Evolutionary conservation across 1,284 basidiomycete genomes (phyloP).

Genomic region (Tilletia horrida): DNA sequence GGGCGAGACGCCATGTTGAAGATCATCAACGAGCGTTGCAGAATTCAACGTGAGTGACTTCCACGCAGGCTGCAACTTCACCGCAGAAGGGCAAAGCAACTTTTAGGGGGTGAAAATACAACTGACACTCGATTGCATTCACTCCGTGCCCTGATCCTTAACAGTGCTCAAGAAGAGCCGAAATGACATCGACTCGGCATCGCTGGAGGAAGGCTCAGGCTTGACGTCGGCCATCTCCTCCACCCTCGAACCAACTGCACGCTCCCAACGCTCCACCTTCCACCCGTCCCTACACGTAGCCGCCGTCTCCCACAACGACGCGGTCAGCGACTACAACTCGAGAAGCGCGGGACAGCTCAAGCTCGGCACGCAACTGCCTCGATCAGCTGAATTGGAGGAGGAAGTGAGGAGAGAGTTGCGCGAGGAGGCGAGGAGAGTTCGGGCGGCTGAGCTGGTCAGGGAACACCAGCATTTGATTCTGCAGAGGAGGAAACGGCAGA

Average conservation of each 20-base stretch:
- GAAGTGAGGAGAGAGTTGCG: constrained; percentile 47
- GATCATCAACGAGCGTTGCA: constrained; percentile 87
- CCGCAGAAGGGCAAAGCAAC: no score
- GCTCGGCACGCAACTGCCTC: constrained; percentile 45
- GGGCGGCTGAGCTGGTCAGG: constrained; percentile 19
- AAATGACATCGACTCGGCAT: constrained; percentile 44
- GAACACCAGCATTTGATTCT: neutral
- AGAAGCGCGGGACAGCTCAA: constrained; percentile 50
- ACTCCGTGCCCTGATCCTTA: neutral
- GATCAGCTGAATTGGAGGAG: constrained; percentile 45
- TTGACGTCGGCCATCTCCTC: constrained; percentile 29
- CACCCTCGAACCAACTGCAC: neutral
- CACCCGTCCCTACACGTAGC: constrained; percentile 8
- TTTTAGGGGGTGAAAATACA: no score
- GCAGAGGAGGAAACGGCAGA: constrained; percentile 23
- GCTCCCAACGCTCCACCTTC: constrained; percentile 11
- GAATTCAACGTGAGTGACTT: constrained; percentile 72
- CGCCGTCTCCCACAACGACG: constrained; percentile 29
- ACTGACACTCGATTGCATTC: no score
- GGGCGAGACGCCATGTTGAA: constrained; percentile 73
- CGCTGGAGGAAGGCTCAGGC: constrained; percentile 52
- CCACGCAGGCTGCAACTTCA: neutral
- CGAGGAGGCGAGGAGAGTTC: constrained; percentile 35
- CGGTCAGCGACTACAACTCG: constrained; percentile 48
- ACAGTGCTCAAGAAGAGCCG: constrained; percentile 42